Base-by-base conservation (phyloP, 108 stramenopile genomes). In the Fistulifera pelliculosa region DNA sequence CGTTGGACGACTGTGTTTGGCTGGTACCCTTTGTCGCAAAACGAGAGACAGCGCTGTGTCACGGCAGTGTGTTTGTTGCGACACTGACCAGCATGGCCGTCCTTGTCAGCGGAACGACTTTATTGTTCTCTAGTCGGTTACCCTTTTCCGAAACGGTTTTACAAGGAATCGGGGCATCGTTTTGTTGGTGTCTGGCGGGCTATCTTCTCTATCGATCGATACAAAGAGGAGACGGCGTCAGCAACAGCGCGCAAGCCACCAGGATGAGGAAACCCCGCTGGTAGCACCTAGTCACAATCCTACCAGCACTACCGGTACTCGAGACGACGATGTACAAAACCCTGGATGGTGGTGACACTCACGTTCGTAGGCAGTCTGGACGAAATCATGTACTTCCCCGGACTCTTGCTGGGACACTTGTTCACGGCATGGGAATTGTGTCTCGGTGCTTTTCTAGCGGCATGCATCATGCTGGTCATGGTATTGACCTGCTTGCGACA, bases 361-460 rank as follows among this genome's bases (percentile, higher is more conserved):
- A 82, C 81, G 54, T 26, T 68, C 10, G 40, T 82, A 19, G 85
- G 80, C 38, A 73, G 75, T 28, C 53, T 86, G 35, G 85, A 86
- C 52, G 85, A 86, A 65, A 51, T 86, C 2, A 72, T 71, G 15
- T 86, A 86, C 50, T 86, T 86, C 57, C 85, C 85, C 38, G 67
- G 73, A 2, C 63, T 86, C 11, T 49, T 86, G 50, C 41, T 86
- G 50, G 85, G 79, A 28, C 54, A 74, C 2, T 49, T 86, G 3
- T 82, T 86, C 62, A 70, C 78, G 0, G 65, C 67, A 38, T 35
- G 57, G 47, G 85, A 86, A 52, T 47, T 86, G 7, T 68, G 73
- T 38, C 6, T 80, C 27, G 85, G 80, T 17, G 73, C 81, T 17
- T 60, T 75, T 13, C 61, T 81, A 4, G 85, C 85, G n/a, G 75